Base-by-base conservation (phyloP, 2,329 filamentous ascomycete species). In the Trichoderma semiorbis region DNA sequence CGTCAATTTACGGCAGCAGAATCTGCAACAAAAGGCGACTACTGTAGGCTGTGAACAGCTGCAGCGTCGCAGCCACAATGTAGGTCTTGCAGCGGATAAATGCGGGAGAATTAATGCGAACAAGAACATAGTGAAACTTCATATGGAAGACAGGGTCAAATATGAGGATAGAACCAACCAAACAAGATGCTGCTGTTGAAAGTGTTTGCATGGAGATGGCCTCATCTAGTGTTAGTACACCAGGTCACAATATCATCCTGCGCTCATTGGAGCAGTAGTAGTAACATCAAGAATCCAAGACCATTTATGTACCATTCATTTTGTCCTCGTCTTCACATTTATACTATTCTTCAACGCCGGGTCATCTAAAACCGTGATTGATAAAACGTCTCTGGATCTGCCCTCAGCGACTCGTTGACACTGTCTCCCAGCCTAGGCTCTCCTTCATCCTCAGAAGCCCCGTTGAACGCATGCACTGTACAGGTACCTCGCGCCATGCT, bases 401-500 rank as follows among this genome's bases (percentile, higher is more conserved):
- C 80, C 55, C 83, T 82, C 71, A 94, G 79, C 75, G 88, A 85
- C 47, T 89, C 85, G 73, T 92, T 87, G 70, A 92, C 89, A 71
- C 86, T 86, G 14, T 84, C 83, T 0, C 90, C 89, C 61, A 83
- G 82, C 0, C 85, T 86, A 7, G 85, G 85, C 2, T 86, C 90
- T 72, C 94, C 91, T 75, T 94, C 92, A 3, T 88, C 85, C 0
- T 86, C 84, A 1, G 84, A 79, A 0, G 86, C 86, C 74, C 94
- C 91, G 73, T 94, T 94, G 86, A 91, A 96, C 1, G 89, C 89
- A 78, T 97, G 94, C 21, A 95, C 80, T 0, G 92, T 92, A 74
- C 92, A 94, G 1, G 93, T 95, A 14, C 93, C 93, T 18, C 88
- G 85, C 0, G 89, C 87, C 80, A 92, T 90, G 62, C 90, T 91